Percentiles rank a stretch among this genome's conserved stretches.
phyloP scores from a whole-genome alignment of 805 yeast genomes.

The Saccharomyces eubayanus region DNA sequence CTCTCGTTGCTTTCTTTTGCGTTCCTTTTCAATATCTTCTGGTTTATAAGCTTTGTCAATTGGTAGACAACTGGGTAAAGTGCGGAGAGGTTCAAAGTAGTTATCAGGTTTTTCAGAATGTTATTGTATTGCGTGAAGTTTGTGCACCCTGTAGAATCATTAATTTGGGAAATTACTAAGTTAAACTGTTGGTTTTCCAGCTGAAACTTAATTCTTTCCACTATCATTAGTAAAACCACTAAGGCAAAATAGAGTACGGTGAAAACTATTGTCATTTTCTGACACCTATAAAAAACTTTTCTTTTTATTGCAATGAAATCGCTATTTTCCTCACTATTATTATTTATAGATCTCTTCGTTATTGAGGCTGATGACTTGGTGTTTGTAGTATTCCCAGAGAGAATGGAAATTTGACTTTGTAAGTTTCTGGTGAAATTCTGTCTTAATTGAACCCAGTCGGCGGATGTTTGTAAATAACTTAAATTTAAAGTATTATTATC shows the following conservation, averaged over 20 bases:
- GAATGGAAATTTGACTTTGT: neutral
- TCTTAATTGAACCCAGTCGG: neutral
- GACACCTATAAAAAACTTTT: neutral
- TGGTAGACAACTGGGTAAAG: conserved; percentile 2
- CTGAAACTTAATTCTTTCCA: neutral
- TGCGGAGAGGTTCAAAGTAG: conserved; percentile 2
- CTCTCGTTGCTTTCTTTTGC: neutral
- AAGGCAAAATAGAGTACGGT: neutral
- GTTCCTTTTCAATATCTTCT: neutral
- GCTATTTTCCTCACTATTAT: neutral
- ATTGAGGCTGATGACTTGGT: neutral
- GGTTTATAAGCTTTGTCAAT: conserved; percentile 2
- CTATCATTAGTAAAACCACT: neutral
- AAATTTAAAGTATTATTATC: neutral
- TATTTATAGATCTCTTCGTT: neutral
- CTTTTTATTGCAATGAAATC: neutral
- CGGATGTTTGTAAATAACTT: neutral
- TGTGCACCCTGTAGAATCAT: neutral
- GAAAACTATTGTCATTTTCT: neutral
- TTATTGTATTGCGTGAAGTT: neutral
- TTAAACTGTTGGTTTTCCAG: neutral
- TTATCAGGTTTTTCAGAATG: neutral
- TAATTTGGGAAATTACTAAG: neutral
- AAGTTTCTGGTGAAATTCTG: neutral
- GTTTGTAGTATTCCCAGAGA: neutral